Percentiles rank a stretch among this genome's conserved stretches.
Evolutionary conservation across 805 yeast species (phyloP).

Genomic region (Candida ulmi): DNA sequence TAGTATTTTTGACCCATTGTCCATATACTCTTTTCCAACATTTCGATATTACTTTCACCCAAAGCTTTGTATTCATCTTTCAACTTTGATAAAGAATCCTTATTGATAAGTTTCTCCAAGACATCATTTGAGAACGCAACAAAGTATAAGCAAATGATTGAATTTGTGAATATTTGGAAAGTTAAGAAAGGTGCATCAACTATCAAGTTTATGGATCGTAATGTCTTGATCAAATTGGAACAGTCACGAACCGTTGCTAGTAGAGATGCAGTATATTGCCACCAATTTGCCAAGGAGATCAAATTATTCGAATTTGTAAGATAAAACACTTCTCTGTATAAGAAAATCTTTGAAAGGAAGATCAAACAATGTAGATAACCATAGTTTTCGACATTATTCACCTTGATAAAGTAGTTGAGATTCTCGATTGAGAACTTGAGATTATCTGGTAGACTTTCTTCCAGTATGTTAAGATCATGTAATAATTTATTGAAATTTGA

Average conservation of each 20-base stretch:
- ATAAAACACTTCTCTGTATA: slow-evolving; percentile 31
- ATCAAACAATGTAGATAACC: slow-evolving; percentile 31
- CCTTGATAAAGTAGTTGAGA: slow-evolving; percentile 27
- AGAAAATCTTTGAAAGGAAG: slow-evolving; percentile 28
- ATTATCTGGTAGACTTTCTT: slow-evolving; percentile 22
- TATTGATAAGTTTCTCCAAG: slow-evolving; percentile 1
- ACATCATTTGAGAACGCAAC: slow-evolving; percentile 25
- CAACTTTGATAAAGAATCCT: slow-evolving; percentile 1
- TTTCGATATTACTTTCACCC: slow-evolving; percentile 4
- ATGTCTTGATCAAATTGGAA: slow-evolving; percentile 20
- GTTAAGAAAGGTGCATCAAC: slow-evolving; percentile 35
- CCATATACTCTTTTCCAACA: slow-evolving; percentile 7
- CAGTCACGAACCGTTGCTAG: slow-evolving; percentile 24
- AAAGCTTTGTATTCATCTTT: slow-evolving; percentile 4
- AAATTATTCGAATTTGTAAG: slow-evolving; percentile 4
- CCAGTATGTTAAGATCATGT: slow-evolving; percentile 20
- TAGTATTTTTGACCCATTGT: slow-evolving; percentile 9
- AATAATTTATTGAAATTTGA: slow-evolving; percentile 26
- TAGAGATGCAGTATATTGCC: slow-evolving; percentile 26
- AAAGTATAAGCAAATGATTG: slow-evolving; percentile 29
- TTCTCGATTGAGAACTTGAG: slow-evolving; percentile 23
- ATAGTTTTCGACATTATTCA: slow-evolving; percentile 26
- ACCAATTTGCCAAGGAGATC: slow-evolving; percentile 19
- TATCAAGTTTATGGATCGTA: slow-evolving; percentile 25
- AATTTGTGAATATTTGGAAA: slow-evolving; percentile 31